A percentile compares a stretch with the other conserved stretches of the same genome.
Evolutionary conservation across 345 rosid species (phyloP).

Genomic region (Corchorus olitorius): DNA sequence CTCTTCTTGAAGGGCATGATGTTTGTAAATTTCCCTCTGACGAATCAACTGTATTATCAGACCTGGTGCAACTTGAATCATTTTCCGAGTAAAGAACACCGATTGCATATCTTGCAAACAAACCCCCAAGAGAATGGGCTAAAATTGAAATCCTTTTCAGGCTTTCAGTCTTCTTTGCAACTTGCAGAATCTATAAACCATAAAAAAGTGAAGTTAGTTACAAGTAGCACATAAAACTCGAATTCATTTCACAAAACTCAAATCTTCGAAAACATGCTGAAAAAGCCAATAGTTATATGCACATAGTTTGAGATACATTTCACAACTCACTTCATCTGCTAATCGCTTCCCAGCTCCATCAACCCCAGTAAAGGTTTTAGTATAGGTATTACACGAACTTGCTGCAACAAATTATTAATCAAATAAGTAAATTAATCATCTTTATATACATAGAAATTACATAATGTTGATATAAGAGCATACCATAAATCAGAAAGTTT

Average conservation of each 20-base stretch:
- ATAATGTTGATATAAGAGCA: slow-evolving; percentile 7
- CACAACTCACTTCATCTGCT: slow-evolving; percentile 81
- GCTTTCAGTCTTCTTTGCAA: slow-evolving; percentile 67
- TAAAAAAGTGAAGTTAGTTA: not conserved
- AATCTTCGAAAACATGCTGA: slow-evolving; percentile 4
- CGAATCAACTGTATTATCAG: slow-evolving; percentile 36
- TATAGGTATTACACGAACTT: slow-evolving; percentile 77
- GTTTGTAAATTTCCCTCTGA: slow-evolving; percentile 32
- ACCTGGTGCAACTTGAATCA: slow-evolving; percentile 27
- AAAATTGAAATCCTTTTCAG: slow-evolving; percentile 86
- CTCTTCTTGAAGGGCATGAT: slow-evolving; percentile 37
- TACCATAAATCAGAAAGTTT: slow-evolving; percentile 86
- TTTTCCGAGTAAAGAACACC: slow-evolving; percentile 64
- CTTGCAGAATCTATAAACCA: slow-evolving; percentile 59
- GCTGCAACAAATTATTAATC: slow-evolving; percentile 47
- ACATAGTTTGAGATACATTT: not conserved
- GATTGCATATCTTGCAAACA: slow-evolving; percentile 92
- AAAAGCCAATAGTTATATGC: not conserved
- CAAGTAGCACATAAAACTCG: not conserved
- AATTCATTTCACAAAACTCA: slow-evolving; percentile 14
- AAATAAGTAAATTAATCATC: not conserved
- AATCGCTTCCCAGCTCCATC: slow-evolving; percentile 95
- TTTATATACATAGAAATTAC: not conserved
- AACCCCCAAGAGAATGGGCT: slow-evolving; percentile 98
- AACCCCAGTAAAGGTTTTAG: slow-evolving; percentile 83